Percentiles rank a stretch among this genome's conserved stretches.
These are phyloP conservation scores for Lachancea waltii DNA, from an alignment of 805 yeast genomes.

Conservation along the genomic window DNA sequence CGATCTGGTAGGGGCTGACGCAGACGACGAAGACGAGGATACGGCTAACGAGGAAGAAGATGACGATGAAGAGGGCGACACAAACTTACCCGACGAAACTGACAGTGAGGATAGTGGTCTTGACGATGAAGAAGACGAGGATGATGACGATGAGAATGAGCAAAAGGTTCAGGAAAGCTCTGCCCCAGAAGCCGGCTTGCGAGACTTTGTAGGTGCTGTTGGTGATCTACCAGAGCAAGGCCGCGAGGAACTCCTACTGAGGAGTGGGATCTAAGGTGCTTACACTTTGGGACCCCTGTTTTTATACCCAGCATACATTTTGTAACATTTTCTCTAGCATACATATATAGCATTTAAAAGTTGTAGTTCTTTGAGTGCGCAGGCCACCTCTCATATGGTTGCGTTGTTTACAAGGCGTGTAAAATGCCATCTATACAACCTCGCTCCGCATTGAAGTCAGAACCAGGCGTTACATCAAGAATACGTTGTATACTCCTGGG, in stretches of 20 bases:
- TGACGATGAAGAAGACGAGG: slow-evolving; percentile 32
- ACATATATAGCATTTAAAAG: neutral
- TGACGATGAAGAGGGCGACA: slow-evolving; percentile 40
- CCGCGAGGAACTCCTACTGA: too few relatives aligned
- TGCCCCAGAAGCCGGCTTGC: neutral
- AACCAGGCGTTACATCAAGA: too few relatives aligned
- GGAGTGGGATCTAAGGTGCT: neutral
- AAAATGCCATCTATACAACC: too few relatives aligned
- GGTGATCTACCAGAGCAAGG: neutral
- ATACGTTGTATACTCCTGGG: too few relatives aligned
- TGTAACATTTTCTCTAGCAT: neutral
- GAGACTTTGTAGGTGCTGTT: neutral
- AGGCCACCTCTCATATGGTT: too few relatives aligned
- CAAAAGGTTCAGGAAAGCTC: slow-evolving; percentile 19
- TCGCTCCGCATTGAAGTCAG: too few relatives aligned
- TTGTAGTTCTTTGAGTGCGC: too few relatives aligned
- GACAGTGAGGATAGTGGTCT: slow-evolving; percentile 39
- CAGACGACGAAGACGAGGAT: slow-evolving; percentile 38
- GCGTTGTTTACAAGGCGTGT: too few relatives aligned
- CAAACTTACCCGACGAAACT: slow-evolving; percentile 37
- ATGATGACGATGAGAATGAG: slow-evolving; percentile 21
- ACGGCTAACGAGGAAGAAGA: too few relatives aligned
- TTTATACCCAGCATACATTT: neutral
- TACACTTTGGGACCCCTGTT: neutral
- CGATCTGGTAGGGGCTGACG: slow-evolving; percentile 18